A percentile compares a stretch with the other conserved stretches of the same genome.
These are phyloP conservation scores for Hypomontagnella monticulosa DNA, from an alignment of 495 filamentous ascomycete genomes.

Conservation along the genomic window DNA sequence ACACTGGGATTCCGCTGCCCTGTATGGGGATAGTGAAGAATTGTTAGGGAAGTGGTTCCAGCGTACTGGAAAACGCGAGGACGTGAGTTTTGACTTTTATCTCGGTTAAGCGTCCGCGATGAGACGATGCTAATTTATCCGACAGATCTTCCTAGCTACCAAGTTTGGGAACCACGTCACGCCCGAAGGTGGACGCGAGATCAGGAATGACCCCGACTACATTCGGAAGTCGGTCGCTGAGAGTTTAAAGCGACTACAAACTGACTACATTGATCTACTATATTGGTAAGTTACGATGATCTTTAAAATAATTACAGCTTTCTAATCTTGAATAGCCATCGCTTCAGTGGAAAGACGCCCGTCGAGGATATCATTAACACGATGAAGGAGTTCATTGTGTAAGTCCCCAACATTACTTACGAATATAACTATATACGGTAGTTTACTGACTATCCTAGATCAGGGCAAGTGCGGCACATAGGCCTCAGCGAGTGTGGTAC, in stretches of 20 bases:
- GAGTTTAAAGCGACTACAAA: slow-evolving; percentile 58
- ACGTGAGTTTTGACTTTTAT: too few relatives aligned
- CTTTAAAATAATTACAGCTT: too few relatives aligned
- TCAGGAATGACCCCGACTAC: slow-evolving; percentile 62
- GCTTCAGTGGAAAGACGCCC: slow-evolving; percentile 65
- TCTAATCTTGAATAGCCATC: slow-evolving; percentile 17
- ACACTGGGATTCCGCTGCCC: slow-evolving; percentile 61
- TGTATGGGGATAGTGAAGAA: slow-evolving; percentile 59
- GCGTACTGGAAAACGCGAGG: slow-evolving; percentile 57
- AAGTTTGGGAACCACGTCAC: slow-evolving; percentile 56
- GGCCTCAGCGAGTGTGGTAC: slow-evolving; percentile 71
- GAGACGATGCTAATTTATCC: too few relatives aligned
- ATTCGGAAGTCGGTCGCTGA: slow-evolving; percentile 56
- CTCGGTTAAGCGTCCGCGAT: too few relatives aligned
- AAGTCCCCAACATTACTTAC: background rate
- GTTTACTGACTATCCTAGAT: background rate
- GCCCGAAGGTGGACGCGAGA: background rate
- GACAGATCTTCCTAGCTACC: slow-evolving; percentile 63
- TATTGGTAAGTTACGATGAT: background rate
- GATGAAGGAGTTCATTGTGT: slow-evolving; percentile 59
- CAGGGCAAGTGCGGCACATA: slow-evolving; percentile 74
- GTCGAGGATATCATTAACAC: slow-evolving; percentile 53
- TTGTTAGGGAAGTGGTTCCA: slow-evolving; percentile 63
- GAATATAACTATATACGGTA: too few relatives aligned
- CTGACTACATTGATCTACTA: slow-evolving; percentile 55